A percentile compares a stretch with the other conserved stretches of the same genome.
Evolutionary conservation across 1,284 basidiomycete species (phyloP).

Genomic region (Uromyces viciae-fabae): DNA sequence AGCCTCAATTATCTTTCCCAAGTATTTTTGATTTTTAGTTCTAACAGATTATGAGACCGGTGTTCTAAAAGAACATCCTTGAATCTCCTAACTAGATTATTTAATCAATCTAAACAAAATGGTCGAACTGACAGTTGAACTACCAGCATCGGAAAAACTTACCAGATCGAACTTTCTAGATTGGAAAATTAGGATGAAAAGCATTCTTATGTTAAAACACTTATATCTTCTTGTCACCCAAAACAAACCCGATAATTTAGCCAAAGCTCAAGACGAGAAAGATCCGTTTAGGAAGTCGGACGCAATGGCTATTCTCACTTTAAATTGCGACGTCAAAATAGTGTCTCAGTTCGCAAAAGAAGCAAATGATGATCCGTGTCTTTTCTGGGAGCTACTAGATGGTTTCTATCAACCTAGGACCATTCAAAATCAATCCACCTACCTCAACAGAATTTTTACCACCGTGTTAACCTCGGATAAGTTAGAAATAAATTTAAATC

Average conservation of each 20-base stretch:
- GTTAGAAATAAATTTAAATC: not conserved
- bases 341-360: not conserved
- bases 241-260: not conserved
- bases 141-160: not conserved
- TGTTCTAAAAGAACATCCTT: too few species aligned
- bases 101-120: too few species aligned
- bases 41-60: too few species aligned
- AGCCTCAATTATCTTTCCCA: too few species aligned
- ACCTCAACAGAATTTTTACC: not conserved
- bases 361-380: not conserved
- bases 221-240: not conserved
- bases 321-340: not conserved
- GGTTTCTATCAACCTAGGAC: not conserved
- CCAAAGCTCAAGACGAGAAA: too few species aligned
- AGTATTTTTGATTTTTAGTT: too few species aligned
- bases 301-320: not conserved
- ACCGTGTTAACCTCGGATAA: not conserved
- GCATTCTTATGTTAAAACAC: slow-evolving; percentile 1
- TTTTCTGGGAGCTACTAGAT: not conserved
- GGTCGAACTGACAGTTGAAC: slow-evolving; percentile 2
- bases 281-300: not conserved
- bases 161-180: not conserved
- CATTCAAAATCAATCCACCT: not conserved
- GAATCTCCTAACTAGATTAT: too few species aligned
- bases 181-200: not conserved